Evolutionary conservation across 2,329 filamentous ascomycete genomes (phyloP).

Genomic region (Xylaria sp.): DNA sequence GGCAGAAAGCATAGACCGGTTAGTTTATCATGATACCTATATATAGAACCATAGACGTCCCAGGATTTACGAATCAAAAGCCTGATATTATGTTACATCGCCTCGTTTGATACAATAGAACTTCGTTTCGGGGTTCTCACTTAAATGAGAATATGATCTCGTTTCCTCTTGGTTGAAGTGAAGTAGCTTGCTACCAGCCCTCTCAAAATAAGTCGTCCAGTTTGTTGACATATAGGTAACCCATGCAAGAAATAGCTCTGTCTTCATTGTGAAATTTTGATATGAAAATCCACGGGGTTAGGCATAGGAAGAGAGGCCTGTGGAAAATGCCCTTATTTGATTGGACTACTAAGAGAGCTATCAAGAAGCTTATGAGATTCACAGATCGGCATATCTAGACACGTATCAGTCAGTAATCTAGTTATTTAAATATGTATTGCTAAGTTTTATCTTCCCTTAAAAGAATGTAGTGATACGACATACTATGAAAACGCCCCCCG

Average conservation of each 20-base stretch:
- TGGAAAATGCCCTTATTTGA: neutral
- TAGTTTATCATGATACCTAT: neutral
- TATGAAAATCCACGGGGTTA: neutral
- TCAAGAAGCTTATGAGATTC: neutral
- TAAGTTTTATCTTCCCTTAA: neutral
- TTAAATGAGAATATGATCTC: neutral
- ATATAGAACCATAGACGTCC: constrained; percentile 14
- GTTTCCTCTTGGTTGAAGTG: neutral
- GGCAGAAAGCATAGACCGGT: constrained; percentile 45
- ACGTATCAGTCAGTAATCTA: neutral
- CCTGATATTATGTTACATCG: neutral
- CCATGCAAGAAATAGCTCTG: neutral
- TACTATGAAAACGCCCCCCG: neutral
- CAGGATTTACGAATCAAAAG: constrained; percentile 15
- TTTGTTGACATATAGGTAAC: neutral
- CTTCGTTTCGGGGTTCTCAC: neutral
- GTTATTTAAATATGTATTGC: neutral
- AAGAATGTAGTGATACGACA: neutral
- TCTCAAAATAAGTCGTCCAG: neutral
- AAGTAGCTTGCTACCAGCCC: neutral
- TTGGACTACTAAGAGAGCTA: neutral
- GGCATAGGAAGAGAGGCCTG: neutral
- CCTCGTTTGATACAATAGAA: neutral
- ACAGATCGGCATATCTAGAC: neutral
- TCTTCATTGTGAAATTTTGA: neutral